phyloP scores from a whole-genome alignment of 176 grass and related monocot species.

The Carex pumila region DNA sequence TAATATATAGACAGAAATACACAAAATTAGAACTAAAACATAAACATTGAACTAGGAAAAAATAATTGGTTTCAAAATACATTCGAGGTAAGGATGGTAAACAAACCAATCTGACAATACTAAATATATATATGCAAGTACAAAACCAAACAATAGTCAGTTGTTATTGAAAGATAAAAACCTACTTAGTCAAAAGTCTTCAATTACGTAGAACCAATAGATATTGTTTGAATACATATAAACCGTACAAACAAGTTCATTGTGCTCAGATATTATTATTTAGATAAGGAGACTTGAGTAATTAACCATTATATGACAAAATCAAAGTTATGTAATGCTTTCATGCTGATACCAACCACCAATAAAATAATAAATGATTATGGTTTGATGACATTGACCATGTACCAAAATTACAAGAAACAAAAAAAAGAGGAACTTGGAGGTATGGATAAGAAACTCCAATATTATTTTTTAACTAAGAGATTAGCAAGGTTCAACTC shows the following conservation, averaged over 20 bases:
- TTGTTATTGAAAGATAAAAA: neutral
- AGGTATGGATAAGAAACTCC: neutral
- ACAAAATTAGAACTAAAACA: slow-evolving; percentile 1
- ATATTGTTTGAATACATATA: neutral
- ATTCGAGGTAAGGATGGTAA: neutral
- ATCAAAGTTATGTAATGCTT: neutral
- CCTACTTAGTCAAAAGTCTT: neutral
- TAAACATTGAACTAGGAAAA: neutral
- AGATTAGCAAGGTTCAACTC: neutral
- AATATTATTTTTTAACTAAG: neutral
- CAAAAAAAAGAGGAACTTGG: neutral
- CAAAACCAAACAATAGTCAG: neutral
- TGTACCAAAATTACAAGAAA: neutral
- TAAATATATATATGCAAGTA: neutral
- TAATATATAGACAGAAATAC: neutral
- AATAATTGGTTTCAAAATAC: neutral
- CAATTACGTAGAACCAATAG: neutral
- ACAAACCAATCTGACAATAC: neutral
- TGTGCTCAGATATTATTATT: neutral
- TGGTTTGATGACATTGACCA: neutral
- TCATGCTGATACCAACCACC: neutral
- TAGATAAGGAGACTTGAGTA: neutral
- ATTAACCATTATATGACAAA: neutral
- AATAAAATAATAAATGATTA: neutral
- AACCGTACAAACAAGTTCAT: neutral